Base-by-base conservation (phyloP, 2,329 filamentous ascomycete genomes). In the Alternaria postmessia region DNA sequence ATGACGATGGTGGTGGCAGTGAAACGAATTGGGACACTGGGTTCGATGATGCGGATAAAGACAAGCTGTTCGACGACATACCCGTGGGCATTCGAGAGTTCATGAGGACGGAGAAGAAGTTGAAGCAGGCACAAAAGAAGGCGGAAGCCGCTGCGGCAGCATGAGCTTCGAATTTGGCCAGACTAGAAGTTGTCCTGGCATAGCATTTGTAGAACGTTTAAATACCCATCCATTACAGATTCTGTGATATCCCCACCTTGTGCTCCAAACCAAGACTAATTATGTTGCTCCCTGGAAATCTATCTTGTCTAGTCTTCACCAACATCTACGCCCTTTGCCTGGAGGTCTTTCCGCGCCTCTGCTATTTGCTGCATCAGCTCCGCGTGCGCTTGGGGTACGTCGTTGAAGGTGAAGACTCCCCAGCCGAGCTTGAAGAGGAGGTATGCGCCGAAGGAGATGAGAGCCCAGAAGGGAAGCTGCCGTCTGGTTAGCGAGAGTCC, bases 381-480 rank as follows among this genome's bases (percentile, higher is more conserved):
- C 77, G 89, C 88, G 81, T 98, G 91, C 53, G 95, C 95, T 63
- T 92, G 87, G 55, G 94, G 94, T 49, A 96, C 93, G 80, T 98
- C 94, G 84, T 97, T 95, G 86, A 99, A 99, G 58, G 93, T 97
- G 77, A 97, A 85, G 71, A 99, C 92, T 66, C 95, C 95, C 83
- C 89, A 91, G 73, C 95, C 95, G 64, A 99, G 90, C 72, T 93
- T 92, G 83, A 91, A 93, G 66, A 99, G 90, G 20, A 99, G 89
- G 81, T 93, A 94, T 64, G 94, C 91, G 80, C 94, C 95, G 76
- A 98, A 94, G 22, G 91, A 89, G 68, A 99, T 91, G 71, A 98
- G 85, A 47, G 88, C 88, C 91, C 94, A 99, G 83, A 97, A 92
- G 57, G 95, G 95, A 48, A 98, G 87, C 94, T 97, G 52, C 7